Percentiles rank a stretch among this genome's conserved stretches.
phyloP scores from a whole-genome alignment of 352 stramenopile genomes.

The Pythium chondricola region DNA sequence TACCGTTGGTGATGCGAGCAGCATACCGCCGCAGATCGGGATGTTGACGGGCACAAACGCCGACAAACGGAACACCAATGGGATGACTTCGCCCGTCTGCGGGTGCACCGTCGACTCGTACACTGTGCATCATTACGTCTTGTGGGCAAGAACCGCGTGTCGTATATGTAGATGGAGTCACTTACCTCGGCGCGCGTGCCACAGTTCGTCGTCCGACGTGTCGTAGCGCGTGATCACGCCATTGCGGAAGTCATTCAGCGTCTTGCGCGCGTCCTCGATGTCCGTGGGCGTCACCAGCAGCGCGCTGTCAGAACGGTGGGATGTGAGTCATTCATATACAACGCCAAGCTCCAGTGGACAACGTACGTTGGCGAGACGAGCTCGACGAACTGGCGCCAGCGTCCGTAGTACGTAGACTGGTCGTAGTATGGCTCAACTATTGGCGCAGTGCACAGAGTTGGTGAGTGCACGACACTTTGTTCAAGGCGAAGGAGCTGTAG shows the following conservation, averaged over 20 bases:
- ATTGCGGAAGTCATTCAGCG: constrained; percentile 47
- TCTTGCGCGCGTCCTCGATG: constrained; percentile 49
- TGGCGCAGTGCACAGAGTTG: background rate
- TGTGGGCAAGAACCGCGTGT: too few species aligned
- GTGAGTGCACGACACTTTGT: too few species aligned
- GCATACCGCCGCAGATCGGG: constrained; percentile 81
- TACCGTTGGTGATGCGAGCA: constrained; percentile 71
- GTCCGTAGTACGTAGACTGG: constrained; percentile 80
- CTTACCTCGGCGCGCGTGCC: constrained; percentile 59
- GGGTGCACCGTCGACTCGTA: constrained; percentile 77
- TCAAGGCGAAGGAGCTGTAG: background rate
- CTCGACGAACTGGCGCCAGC: constrained; percentile 81
- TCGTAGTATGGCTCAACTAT: constrained; percentile 73
- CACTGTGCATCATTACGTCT: constrained; percentile 24
- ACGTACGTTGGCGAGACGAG: constrained; percentile 68
- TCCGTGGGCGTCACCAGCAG: constrained; percentile 65
- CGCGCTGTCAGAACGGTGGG: constrained; percentile 28
- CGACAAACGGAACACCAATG: constrained; percentile 60
- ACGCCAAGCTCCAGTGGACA: background rate
- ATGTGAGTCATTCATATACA: background rate
- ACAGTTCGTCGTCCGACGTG: constrained; percentile 66
- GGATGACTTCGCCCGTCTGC: constrained; percentile 74
- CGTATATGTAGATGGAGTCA: too few species aligned
- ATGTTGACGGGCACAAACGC: constrained; percentile 87
- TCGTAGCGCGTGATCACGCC: constrained; percentile 35